Base-by-base conservation (phyloP, 192 early-diverging fungal species). In the Coemansia sp. region DNA sequence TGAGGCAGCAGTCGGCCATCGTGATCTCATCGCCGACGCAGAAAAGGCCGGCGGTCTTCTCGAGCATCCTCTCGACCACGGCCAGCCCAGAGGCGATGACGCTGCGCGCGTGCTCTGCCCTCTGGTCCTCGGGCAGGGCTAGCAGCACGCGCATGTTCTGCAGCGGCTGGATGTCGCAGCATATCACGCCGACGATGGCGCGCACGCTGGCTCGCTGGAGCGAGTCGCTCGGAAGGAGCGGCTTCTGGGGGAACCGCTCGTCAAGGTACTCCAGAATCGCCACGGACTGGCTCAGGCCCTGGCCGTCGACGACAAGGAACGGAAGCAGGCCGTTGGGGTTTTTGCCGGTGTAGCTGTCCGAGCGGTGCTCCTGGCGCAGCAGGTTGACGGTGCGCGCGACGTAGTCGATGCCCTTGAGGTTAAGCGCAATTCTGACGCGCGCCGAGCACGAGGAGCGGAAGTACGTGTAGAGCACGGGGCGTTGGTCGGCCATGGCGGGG, bases 251-350 rank as follows among this genome's bases (percentile, higher is more conserved):
- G 46, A 82, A 61, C 11, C 83, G 72, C 62, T 97, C 95, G 48
- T 97, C 95, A 5, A 98, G 74, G 63, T 92, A 93, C 64, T 98
- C 95, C 20, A 94, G 61, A 45, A 98, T 95, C 16, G 92, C 88
- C 20, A 85, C 59, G 6, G 89, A 92, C 81, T 95, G 87, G 34
- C 56, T 47, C 28, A 92, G 47, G 4, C 59, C 59, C 19, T 76
- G 55, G 9, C 88, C 86, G 60, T 83, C 83, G 34, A 86, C 83
- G 16, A 83, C 53, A 25, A 91, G 83, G 19, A 84, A 74, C 29
- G 93, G 95, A 3, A 95, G 86, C 1, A 84, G 68, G 48, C 79
- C 78, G 58, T 67, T 68, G 2, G 94, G 91, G 65, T 93, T 93
- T 52, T 89, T 60, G 14, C 73, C 61, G 20, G 48, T 51, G 65